These are phyloP conservation scores for Barnettozyma sucrosica DNA, from an alignment of 805 yeast genomes.

Conservation along the genomic window DNA sequence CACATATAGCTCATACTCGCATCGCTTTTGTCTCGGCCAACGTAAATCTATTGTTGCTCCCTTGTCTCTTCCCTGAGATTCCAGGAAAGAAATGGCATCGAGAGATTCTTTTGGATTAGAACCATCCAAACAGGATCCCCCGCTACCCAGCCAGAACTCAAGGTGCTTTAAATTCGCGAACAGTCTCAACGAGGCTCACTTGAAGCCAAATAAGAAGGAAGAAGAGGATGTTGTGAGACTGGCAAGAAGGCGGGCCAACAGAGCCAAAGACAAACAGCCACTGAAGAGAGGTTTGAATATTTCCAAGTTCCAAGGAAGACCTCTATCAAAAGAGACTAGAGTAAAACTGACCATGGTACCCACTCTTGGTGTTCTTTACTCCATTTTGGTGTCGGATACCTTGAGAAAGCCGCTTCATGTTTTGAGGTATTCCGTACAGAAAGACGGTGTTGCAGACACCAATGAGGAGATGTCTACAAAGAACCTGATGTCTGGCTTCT, in stretches of 20 bases:
- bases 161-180: not conserved
- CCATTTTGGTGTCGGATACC: constrained; percentile 33
- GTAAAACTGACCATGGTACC: constrained; percentile 44
- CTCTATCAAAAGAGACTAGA: constrained; percentile 46
- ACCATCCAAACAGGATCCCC: not conserved
- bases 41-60: too few species aligned
- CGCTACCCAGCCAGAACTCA: not conserved
- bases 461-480: constrained; percentile 20
- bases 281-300: constrained; percentile 7
- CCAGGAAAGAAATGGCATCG: too few species aligned
- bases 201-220: constrained; percentile 6
- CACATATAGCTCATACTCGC: too few species aligned
- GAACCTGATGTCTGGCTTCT: constrained; percentile 19
- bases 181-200: constrained; percentile 1
- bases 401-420: constrained; percentile 21
- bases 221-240: constrained; percentile 18
- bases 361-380: constrained; percentile 38
- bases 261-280: constrained; percentile 16
- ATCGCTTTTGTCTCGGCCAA: too few species aligned
- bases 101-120: not conserved
- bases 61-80: too few species aligned
- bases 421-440: constrained; percentile 17
- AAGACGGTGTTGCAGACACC: constrained; percentile 10
- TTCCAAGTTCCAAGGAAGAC: constrained; percentile 32
- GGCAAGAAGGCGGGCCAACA: constrained; percentile 23